Evolutionary conservation across 805 yeast genomes (phyloP), one percentile per base, ranked within the genome.

Genomic region (Clavispora carvajalis): DNA sequence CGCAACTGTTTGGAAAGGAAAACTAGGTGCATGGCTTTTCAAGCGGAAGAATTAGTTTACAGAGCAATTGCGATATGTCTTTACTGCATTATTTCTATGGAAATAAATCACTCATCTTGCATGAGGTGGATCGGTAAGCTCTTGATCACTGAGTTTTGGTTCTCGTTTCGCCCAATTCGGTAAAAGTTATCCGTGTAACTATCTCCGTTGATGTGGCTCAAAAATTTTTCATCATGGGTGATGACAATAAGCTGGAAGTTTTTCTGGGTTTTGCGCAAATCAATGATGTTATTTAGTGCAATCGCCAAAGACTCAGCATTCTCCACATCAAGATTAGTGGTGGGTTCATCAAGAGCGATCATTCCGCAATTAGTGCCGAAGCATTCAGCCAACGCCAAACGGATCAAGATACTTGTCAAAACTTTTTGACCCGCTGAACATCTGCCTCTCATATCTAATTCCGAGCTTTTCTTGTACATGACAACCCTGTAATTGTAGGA

Each of bases 381-480:
- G 54, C 97, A 87, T 61, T 93, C 98, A 1, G 98, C 93, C 36
- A 93, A 67, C 0, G 97, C 96, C 41, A 93, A 65, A 40, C 99
- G 72, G 41, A 93, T 91, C 23, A 93, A 80, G 36, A 93, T 90
- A 29, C 95, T 83, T 0, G 98, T 96, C 34, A 93, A 63, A 4
- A 93, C 97, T 54, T 89, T 87, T 61, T 93, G 99, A 0, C 99
- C 99, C 0, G 99, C 98, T 1, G 96, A 87, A 59, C 99, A 93
- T 43, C 99, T 68, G 0, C 99, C 99, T 46, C 99, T 76, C 99
- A 93, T 93, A 57, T 93, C 99, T 36, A 93, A 67, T 59, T 93
- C 98, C 1, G 82, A 85, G 44, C 85, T 91, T 54, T 85, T 87
- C 58, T 93, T 93, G 44, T 81, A 80, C 99, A 93, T 93, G 17